These are phyloP conservation scores for Calycina marina DNA, from an alignment of 2,329 filamentous ascomycete genomes.

Conservation along the genomic window DNA sequence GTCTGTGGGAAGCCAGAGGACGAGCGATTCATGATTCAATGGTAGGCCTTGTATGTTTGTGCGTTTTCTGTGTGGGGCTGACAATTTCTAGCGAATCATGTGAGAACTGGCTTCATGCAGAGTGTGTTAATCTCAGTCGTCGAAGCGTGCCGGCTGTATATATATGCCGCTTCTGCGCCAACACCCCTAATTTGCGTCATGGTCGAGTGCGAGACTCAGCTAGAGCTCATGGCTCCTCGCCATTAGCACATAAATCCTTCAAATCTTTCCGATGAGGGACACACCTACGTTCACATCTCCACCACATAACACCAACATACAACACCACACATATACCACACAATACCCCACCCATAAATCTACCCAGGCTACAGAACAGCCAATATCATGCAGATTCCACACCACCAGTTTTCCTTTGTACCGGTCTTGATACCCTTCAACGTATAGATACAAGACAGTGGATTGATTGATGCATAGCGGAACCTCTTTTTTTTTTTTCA, in stretches of 20 bases:
- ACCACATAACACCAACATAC: constrained; percentile 1
- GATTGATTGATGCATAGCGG: too few relatives aligned
- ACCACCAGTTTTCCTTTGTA: too few relatives aligned
- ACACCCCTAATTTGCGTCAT: constrained; percentile 39
- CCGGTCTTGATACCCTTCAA: too few relatives aligned
- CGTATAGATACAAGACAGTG: too few relatives aligned
- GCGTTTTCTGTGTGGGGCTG: constrained; percentile 8
- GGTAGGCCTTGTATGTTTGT: constrained; percentile 28
- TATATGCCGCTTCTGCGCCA: constrained; percentile 47
- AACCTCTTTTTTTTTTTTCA: too few relatives aligned
- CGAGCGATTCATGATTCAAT: constrained; percentile 45
- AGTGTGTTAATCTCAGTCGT: constrained; percentile 43
- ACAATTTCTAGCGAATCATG: constrained; percentile 38
- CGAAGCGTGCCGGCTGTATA: constrained; percentile 43
- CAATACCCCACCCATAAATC: too few relatives aligned
- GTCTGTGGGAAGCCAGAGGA: constrained; percentile 33
- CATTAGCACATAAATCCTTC: constrained; percentile 29
- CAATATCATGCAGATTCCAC: too few relatives aligned
- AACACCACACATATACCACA: background rate
- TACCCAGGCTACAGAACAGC: too few relatives aligned
- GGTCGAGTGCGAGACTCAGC: constrained; percentile 30
- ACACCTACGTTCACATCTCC: background rate
- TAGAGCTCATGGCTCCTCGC: constrained; percentile 22
- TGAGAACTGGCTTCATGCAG: constrained; percentile 50
- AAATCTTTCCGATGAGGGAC: constrained; percentile 26